phyloP scores from a whole-genome alignment of 129 eudicot genomes.

The Helianthus annuus region HanXRQr2.0-SUNRISE NC_035437.2:118502934-118503433 shows the following conservation, averaged over 20 bases:
- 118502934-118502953: neutral
- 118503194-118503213: neutral
- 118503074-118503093: slow-evolving; percentile 19
- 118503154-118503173: slow-evolving; percentile 14
- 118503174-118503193: slow-evolving; percentile 14
- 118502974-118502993: no score
- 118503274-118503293: slow-evolving; percentile 29
- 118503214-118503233: slow-evolving; percentile 5
- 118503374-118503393: slow-evolving; percentile 4
- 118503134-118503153: slow-evolving; percentile 13
- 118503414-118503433: neutral
- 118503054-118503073: neutral
- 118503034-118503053: no score
- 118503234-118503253: slow-evolving; percentile 21
- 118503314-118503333: slow-evolving; percentile 32
- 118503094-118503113: slow-evolving; percentile 32
- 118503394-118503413: neutral
- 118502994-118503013: no score
- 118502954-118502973: neutral
- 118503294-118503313: slow-evolving; percentile 30
- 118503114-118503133: slow-evolving; percentile 19
- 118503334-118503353: slow-evolving; percentile 3
- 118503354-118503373: slow-evolving; percentile 5
- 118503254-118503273: slow-evolving; percentile 33
- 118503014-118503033: no score